Base-by-base conservation (phyloP, 345 rosid genomes). In the Trapa incisa region DNA sequence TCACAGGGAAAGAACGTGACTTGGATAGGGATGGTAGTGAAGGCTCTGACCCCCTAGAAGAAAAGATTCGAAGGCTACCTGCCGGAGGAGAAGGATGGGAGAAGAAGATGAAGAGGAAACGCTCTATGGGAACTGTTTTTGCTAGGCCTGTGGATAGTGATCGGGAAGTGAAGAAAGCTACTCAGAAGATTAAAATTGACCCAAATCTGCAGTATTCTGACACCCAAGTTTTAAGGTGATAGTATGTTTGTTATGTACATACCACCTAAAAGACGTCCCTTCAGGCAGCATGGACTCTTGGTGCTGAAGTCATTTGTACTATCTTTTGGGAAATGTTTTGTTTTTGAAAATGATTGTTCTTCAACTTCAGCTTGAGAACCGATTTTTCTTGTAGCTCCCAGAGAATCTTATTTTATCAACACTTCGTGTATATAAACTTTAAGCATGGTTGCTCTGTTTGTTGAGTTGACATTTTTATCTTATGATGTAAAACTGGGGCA, bases 81-180 rank as follows among this genome's bases (percentile, higher is more conserved):
- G 76, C 79, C 66, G 84, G 84, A 70, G 85, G 83, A 61, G 89
- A 85, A 71, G 82, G 85, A 29, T 85, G 89, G 89, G 87, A 83
- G 36, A 81, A 74, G 70, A 85, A 76, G 77, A 79, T 78, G 80
- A 83, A 78, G 77, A 78, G 77, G 76, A 85, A 69, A 74, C 85
- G 85, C 47, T 79, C 89, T 36, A 75, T 76, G 5, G 82, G 87
- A 56, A 67, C 69, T 50, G 79, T 75, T 65, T 78, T 75, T 54
- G 58, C 76, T 70, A 75, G 89, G 74, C 68, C 82, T 53, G 47
- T 79, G 58, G 79, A 79, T 64, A 65, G 60, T 70, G 89, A 82
- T 58, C 79, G 81, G 64, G 85, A 85, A 37, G 47, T 56, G 42
- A 81, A 79, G 76, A 61, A 65, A 45, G 60, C 66, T 9, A 69